Conservation (phyloP, 768 basidiomycete species). For the Dentipellis sp. region DNA sequence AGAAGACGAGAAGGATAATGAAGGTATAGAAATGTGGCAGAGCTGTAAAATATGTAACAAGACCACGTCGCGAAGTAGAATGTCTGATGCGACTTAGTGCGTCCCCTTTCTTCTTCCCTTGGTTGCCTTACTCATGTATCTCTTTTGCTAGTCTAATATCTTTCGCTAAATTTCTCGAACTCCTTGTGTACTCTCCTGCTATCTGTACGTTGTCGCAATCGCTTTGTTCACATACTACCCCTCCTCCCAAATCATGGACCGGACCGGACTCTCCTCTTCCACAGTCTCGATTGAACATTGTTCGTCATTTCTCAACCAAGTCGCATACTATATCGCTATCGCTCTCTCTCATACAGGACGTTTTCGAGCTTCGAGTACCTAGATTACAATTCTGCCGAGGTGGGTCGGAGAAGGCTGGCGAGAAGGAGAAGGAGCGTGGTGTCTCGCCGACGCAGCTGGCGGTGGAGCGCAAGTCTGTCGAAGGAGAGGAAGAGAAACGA, state of each 20-base stretch:
- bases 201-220: conserved; percentile 18
- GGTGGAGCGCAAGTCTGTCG: conserved; percentile 4
- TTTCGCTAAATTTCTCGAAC: conserved; percentile 34
- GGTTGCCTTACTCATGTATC: conserved; percentile 36
- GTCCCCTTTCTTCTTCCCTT: conserved; percentile 18
- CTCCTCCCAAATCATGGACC: conserved; percentile 12
- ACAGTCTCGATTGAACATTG: conserved; percentile 26
- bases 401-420: conserved; percentile 12
- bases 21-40: conserved; percentile 34
- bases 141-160: conserved; percentile 25
- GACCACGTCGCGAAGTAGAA: conserved; percentile 22
- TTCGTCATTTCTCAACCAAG: conserved; percentile 32
- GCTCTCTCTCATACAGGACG: conserved; percentile 37
- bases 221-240: conserved; percentile 9
- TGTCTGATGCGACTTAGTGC: conserved; percentile 46
- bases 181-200: conserved; percentile 19
- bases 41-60: conserved; percentile 39
- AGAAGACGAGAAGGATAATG: conserved; percentile 5
- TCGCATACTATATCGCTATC: conserved; percentile 32
- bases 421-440: conserved; percentile 10
- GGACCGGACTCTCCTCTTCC: conserved; percentile 18
- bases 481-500: conserved; percentile 34
- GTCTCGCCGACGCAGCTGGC: not conserved
- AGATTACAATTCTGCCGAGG: conserved; percentile 42
- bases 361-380: conserved; percentile 56